These are phyloP conservation scores for Fusarium piperis DNA, from an alignment of 2,329 filamentous ascomycete genomes.

Conservation along the genomic window DNA sequence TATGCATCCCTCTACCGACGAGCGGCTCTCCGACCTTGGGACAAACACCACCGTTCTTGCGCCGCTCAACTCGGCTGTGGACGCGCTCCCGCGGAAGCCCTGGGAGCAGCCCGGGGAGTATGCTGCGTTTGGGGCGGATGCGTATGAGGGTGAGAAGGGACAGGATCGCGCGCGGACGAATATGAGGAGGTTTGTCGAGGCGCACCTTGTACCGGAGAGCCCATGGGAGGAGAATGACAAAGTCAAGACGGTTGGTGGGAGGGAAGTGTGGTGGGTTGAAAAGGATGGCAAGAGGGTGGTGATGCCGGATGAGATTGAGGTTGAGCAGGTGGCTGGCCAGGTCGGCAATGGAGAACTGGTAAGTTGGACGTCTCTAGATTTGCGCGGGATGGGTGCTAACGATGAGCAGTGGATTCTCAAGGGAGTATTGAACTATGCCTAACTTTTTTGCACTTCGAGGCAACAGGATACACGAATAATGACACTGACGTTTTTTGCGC, in stretches of 20 bases:
- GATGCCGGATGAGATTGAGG: constrained; percentile 82
- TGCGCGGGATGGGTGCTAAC: neutral
- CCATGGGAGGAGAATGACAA: constrained; percentile 79
- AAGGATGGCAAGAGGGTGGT: constrained; percentile 75
- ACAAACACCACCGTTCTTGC: constrained; percentile 87
- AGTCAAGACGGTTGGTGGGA: constrained; percentile 69
- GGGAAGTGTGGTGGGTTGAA: constrained; percentile 84
- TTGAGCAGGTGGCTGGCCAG: constrained; percentile 76
- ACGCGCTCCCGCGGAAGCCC: constrained; percentile 81
- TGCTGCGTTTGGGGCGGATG: constrained; percentile 69
- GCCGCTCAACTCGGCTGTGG: constrained; percentile 84
- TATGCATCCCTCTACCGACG: constrained; percentile 74
- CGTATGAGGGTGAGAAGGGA: constrained; percentile 80
- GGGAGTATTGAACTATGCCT: constrained; percentile 58
- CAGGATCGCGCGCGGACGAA: constrained; percentile 81
- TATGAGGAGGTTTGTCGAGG: constrained; percentile 82
- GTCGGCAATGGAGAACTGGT: constrained; percentile 88
- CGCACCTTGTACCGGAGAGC: constrained; percentile 78
- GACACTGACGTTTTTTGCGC: constrained; percentile 17
- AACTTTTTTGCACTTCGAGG: neutral
- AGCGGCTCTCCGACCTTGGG: constrained; percentile 72
- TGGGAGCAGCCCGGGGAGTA: constrained; percentile 86
- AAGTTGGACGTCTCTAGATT: constrained; percentile 38
- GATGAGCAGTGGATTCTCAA: constrained; percentile 71
- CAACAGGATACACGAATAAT: constrained; percentile 23